Evolutionary conservation across 148 eudicot genomes (phyloP).

Genomic region (Chenopodium album): DNA sequence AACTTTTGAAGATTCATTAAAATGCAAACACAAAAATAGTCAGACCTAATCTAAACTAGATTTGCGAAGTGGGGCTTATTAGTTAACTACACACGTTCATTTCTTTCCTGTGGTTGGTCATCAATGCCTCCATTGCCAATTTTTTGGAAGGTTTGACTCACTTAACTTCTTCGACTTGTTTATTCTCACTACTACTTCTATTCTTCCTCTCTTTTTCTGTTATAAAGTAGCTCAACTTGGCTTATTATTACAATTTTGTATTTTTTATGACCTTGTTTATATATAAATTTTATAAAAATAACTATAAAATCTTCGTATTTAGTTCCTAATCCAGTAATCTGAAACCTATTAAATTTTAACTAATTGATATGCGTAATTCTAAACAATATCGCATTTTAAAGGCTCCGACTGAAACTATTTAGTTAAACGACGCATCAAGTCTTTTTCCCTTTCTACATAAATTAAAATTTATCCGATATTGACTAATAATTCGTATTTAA

Average conservation of each 20-base stretch:
- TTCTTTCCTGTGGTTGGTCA: constrained; percentile 38
- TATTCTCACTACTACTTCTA: not conserved
- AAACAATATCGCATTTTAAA: too few relatives aligned
- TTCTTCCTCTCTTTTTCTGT: constrained; percentile 27
- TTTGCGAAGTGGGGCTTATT: constrained; percentile 20
- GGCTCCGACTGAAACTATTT: too few relatives aligned
- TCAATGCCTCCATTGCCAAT: constrained; percentile 25
- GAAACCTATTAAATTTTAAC: too few relatives aligned
- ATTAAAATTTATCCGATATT: too few relatives aligned
- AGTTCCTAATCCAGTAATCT: too few relatives aligned
- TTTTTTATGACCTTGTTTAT: constrained; percentile 1
- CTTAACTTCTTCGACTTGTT: not conserved
- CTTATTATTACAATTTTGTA: constrained; percentile 10
- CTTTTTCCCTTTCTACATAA: too few relatives aligned
- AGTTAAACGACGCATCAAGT: too few relatives aligned
- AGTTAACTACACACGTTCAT: constrained; percentile 17
- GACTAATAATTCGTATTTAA: too few relatives aligned
- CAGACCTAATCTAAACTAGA: constrained; percentile 37
- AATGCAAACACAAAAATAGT: constrained; percentile 20
- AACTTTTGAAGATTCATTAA: constrained; percentile 4
- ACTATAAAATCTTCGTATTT: too few relatives aligned
- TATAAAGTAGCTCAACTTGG: constrained; percentile 28
- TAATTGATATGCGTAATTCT: too few relatives aligned
- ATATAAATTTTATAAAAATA: too few relatives aligned
- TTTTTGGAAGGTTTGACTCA: constrained; percentile 25